Percentiles rank a stretch among this genome's conserved stretches.
Evolutionary conservation across 495 filamentous ascomycete genomes (phyloP).

Genomic region (Thermochaetoides thermophila): DNA sequence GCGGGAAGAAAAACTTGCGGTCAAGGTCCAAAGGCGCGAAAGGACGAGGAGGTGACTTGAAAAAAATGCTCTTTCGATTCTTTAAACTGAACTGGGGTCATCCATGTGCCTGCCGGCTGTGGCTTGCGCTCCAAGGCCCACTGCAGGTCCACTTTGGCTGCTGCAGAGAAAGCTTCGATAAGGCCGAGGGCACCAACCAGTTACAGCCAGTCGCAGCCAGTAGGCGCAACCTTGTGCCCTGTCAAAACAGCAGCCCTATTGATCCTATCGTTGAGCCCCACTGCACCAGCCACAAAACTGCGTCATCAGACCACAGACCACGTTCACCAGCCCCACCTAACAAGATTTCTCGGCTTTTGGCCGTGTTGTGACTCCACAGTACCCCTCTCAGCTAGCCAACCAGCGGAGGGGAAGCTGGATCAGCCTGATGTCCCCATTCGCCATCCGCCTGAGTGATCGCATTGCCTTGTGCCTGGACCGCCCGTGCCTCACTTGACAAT

Average conservation of each 20-base stretch:
- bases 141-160: slow-evolving; percentile 1
- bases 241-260: too few relatives aligned
- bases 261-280: too few relatives aligned
- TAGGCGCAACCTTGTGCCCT: too few relatives aligned
- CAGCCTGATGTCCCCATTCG: background rate
- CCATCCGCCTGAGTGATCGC: background rate
- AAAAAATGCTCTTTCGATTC: slow-evolving; percentile 9
- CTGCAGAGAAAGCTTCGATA: background rate
- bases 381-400: slow-evolving; percentile 1
- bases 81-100: slow-evolving; percentile 9
- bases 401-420: background rate
- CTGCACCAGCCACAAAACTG: too few relatives aligned
- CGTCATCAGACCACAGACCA: too few relatives aligned
- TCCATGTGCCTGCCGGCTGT: slow-evolving; percentile 9
- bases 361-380: too few relatives aligned
- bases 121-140: slow-evolving; percentile 6
- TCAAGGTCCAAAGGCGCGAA: slow-evolving; percentile 1
- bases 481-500: background rate
- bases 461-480: background rate
- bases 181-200: background rate
- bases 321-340: slow-evolving; percentile 12
- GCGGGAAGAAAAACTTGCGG: slow-evolving; percentile 4
- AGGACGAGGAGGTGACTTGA: background rate
- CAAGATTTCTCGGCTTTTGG: too few relatives aligned
- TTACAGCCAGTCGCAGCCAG: too few relatives aligned